These are phyloP conservation scores for Myxozyma monticola DNA, from an alignment of 805 yeast species.

Conservation along the genomic window DNA sequence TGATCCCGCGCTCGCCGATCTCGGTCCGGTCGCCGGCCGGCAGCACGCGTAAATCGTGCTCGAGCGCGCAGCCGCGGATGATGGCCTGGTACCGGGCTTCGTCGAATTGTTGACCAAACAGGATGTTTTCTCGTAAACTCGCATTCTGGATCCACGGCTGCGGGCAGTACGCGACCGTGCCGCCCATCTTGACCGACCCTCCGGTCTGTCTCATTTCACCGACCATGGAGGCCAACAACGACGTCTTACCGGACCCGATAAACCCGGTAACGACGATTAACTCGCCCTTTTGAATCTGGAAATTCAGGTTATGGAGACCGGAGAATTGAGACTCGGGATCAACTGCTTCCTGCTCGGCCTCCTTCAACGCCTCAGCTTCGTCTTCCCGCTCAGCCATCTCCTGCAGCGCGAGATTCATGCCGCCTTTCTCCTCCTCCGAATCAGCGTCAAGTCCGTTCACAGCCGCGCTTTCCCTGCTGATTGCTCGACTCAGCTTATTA, in stretches of 20 bases:
- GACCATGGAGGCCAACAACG: constrained; percentile 66
- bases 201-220: constrained; percentile 63
- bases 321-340: not conserved
- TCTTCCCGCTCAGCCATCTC: constrained; percentile 12
- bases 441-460: constrained; percentile 5
- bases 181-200: constrained; percentile 57
- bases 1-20: constrained; percentile 87
- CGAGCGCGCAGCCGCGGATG: constrained; percentile 64
- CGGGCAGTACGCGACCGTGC: constrained; percentile 57
- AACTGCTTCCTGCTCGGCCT: not conserved
- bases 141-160: constrained; percentile 84
- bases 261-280: constrained; percentile 75
- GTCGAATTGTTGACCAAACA: constrained; percentile 62
- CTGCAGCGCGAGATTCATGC: constrained; percentile 32
- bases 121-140: constrained; percentile 70
- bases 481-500: constrained; percentile 14
- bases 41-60: constrained; percentile 62
- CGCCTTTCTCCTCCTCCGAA: constrained; percentile 30
- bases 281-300: constrained; percentile 62
- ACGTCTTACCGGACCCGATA: constrained; percentile 81
- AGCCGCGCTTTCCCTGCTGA: constrained; percentile 35
- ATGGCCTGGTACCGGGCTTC: constrained; percentile 53
- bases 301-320: constrained; percentile 48
- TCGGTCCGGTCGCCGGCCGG: constrained; percentile 79
- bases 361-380: not conserved